Evolutionary conservation across 495 filamentous ascomycete genomes (phyloP).

Genomic region (Zalerion maritima): DNA sequence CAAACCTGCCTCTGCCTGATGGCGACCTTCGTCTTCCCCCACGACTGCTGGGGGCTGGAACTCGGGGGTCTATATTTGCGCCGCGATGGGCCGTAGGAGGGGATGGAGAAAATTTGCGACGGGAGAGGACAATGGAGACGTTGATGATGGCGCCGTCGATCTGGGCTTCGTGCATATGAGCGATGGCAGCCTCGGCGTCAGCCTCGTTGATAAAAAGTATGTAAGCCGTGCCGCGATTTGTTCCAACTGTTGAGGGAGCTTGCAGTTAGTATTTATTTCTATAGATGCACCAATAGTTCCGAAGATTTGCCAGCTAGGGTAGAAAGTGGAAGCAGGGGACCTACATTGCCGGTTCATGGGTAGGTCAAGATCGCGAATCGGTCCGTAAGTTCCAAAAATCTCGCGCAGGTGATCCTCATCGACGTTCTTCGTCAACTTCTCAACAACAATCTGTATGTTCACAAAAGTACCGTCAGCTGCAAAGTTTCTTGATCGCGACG

Average conservation of each 20-base stretch:
- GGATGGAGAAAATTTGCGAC: conserved; percentile 44
- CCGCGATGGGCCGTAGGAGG: conserved; percentile 34
- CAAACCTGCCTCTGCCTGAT: conserved; percentile 8
- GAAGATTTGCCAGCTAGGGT: conserved; percentile 3
- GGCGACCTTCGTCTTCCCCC: conserved; percentile 22
- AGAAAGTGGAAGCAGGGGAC: conserved; percentile 10
- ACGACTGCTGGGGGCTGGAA: conserved; percentile 10
- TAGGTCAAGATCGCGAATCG: conserved; percentile 73
- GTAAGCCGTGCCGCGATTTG: conserved; percentile 88
- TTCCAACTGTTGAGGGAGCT: conserved; percentile 45
- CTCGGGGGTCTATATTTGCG: conserved; percentile 32
- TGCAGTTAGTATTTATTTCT: conserved; percentile 8
- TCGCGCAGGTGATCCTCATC: conserved; percentile 76
- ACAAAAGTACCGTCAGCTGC: background rate
- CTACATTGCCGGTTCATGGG: conserved; percentile 78
- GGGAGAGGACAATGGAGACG: conserved; percentile 87
- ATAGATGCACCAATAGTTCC: too few species aligned
- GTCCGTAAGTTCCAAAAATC: conserved; percentile 82
- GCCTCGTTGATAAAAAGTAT: conserved; percentile 66
- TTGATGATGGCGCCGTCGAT: conserved; percentile 77
- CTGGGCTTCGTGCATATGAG: conserved; percentile 96
- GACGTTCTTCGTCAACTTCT: conserved; percentile 93
- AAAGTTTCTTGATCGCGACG: background rate
- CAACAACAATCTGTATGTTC: conserved; percentile 84
- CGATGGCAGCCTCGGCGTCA: conserved; percentile 78